Evolutionary conservation across 2,329 filamentous ascomycete genomes (phyloP).

Genomic region (Pestalotiopsis sp.): DNA sequence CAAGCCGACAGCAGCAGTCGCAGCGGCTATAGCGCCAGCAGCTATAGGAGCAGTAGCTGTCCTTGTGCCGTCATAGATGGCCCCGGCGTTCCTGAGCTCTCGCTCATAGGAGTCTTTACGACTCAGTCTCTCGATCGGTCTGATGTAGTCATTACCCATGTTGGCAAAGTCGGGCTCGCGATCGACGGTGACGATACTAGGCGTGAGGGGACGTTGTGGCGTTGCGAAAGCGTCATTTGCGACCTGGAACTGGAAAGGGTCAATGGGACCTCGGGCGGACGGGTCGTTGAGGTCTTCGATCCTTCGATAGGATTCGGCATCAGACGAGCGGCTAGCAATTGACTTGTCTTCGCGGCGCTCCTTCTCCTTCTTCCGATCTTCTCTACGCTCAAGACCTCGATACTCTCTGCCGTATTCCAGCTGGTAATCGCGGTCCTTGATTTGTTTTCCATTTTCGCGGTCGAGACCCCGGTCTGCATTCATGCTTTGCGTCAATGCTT

Average conservation of each 20-base stretch:
- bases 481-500: constrained; percentile 23
- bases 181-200: constrained; percentile 55
- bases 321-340: constrained; percentile 17
- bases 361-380: constrained; percentile 18
- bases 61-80: constrained; percentile 47
- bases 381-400: constrained; percentile 20
- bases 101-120: constrained; percentile 54
- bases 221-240: constrained; percentile 53
- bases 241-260: constrained; percentile 64
- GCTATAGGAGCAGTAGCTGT: constrained; percentile 52
- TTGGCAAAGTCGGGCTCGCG: constrained; percentile 53
- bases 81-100: constrained; percentile 46
- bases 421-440: constrained; percentile 29
- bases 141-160: constrained; percentile 28
- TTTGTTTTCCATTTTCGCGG: constrained; percentile 23
- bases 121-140: constrained; percentile 43
- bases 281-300: constrained; percentile 26
- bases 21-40: constrained; percentile 49
- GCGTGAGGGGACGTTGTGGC: constrained; percentile 47
- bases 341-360: constrained; percentile 21
- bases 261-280: constrained; percentile 38
- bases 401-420: constrained; percentile 32
- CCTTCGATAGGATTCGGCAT: constrained; percentile 29
- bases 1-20: constrained; percentile 43
- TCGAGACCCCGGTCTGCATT: constrained; percentile 21